Base-by-base conservation (phyloP, 2,329 filamentous ascomycete species). In the Ilyonectria robusta region DNA sequence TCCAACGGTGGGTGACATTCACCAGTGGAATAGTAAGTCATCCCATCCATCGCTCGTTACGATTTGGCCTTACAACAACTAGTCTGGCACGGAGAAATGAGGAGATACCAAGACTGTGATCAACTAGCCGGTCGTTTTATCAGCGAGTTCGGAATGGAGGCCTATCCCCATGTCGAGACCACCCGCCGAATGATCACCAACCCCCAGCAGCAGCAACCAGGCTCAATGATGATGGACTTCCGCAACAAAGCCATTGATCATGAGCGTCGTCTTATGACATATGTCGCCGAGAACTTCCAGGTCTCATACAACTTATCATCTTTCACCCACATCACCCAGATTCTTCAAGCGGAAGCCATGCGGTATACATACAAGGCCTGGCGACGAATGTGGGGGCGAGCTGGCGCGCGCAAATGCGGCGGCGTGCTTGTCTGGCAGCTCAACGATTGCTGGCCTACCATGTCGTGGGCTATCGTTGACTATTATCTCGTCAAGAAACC, bases 191-290 rank as follows among this genome's bases (percentile, higher is more conserved):
- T 91, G 77, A 87, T 94, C 70, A 88, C 85, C 2, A 72, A 81
- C 9, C 77, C 80, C 15, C 77, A 83, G 50, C 86, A 92, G 60
- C 83, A 87, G 19, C 84, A 86, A 35, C 89, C 92, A 1, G 91
- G 94, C 70, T 94, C 91, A 4, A 89, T 90, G 66, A 91, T 91
- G 65, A 84, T 95, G 53, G 93, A 95, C 75, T 94, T 95, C 76
- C 93, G 94, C 81, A 95, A 95, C 81, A 95, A 95, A 80, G 93
- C 92, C 8, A 90, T 91, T 71, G 92, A 93, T 0, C 92, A 94
- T 75, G 92, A 94, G 78, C 86, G 92, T 40, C 86, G 92, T 44
- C 89, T 95, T 66, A 91, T 91, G 13, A 89, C 91, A 0, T 95
- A 95, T 75, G 82, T 95, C 2, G 88, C 91, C 13, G 93, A 95